phyloP scores from a whole-genome alignment of 441 rosid genomes.

The Eruca vesicaria region DNA sequence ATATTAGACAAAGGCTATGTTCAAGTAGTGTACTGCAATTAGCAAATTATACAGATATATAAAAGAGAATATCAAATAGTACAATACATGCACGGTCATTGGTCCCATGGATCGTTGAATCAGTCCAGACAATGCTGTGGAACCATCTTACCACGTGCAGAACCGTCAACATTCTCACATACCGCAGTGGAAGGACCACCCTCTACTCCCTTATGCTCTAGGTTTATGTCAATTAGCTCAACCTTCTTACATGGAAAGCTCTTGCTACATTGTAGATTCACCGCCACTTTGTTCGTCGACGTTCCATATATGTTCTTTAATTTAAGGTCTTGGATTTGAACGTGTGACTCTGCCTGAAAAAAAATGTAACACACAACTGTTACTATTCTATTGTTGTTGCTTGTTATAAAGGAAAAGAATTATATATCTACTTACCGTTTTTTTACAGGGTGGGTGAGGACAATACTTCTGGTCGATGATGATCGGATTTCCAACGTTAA shows the following conservation, averaged over 20 bases:
- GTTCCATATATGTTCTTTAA: too few species aligned
- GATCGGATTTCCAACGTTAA: too few species aligned
- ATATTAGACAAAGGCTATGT: too few species aligned
- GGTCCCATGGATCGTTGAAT: background rate
- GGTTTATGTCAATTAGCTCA: slow-evolving; percentile 12
- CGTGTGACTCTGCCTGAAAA: slow-evolving; percentile 13
- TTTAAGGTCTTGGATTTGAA: slow-evolving; percentile 12
- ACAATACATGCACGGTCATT: background rate
- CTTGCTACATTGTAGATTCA: too few species aligned
- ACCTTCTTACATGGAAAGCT: too few species aligned
- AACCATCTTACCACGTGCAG: background rate
- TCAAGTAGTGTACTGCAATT: too few species aligned
- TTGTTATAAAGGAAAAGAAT: background rate
- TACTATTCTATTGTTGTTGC: background rate
- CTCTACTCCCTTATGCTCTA: background rate
- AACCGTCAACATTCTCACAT: slow-evolving; percentile 19
- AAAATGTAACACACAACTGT: background rate
- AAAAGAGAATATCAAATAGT: background rate
- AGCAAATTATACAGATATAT: background rate
- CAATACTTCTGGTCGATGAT: too few species aligned
- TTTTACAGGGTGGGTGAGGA: too few species aligned
- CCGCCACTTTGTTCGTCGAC: too few species aligned
- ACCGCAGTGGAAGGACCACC: background rate
- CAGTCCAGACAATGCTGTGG: slow-evolving; percentile 5
- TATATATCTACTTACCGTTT: slow-evolving; percentile 3